Base-by-base conservation (phyloP, 208 protist species). In the Leishmania gerbilli region DNA sequence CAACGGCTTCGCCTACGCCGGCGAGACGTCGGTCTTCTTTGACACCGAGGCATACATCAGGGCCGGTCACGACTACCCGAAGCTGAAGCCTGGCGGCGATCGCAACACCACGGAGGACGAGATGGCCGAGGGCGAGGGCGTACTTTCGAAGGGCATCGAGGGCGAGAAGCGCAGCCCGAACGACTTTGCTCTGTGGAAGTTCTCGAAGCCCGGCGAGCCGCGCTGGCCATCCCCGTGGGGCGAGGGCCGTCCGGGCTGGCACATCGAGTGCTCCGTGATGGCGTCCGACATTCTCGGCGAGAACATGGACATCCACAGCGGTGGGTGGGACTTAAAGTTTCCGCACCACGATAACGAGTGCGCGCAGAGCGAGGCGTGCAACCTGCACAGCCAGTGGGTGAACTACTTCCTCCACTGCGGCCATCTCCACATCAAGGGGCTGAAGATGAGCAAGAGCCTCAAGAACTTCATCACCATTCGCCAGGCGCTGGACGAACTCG, bases 181-280 rank as follows among this genome's bases (percentile, higher is more conserved):
- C 74, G 99, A 99, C 89, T 99, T 99, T 95, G 99, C 98, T 1
- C 88, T 99, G 34, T 99, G 99, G 99, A 99, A 99, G 87, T 96
- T 95, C 74, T 96, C 93, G 64, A 97, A 97, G 84, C 76, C 87
- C 27, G 97, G 95, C 13, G 99, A 99, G 87, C 99, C 99, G 64
- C 79, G 76, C 7, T 99, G 98, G 98, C 83, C 95, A 1, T 98
- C 92, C 37, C 98, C 95, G 55, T 99, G 95, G 93, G 97, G 98
- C 64, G 77, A 82, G 5, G 99, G 99, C 37, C 91, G 99, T 34
- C 99, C 99, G 5, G 99, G 99, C 42, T 99, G 99, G 99, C 99
- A 99, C 88, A 99, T 99, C 87, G 99, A 99, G 86, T 99, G 99
- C 95, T 99, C 96, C 64, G 99, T 97, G n/a, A 99, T 99, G 99